Percentiles rank a stretch among this genome's conserved stretches.
phyloP scores from a whole-genome alignment of 1,139 yeast species.

The Pichia inconspicua region DNA sequence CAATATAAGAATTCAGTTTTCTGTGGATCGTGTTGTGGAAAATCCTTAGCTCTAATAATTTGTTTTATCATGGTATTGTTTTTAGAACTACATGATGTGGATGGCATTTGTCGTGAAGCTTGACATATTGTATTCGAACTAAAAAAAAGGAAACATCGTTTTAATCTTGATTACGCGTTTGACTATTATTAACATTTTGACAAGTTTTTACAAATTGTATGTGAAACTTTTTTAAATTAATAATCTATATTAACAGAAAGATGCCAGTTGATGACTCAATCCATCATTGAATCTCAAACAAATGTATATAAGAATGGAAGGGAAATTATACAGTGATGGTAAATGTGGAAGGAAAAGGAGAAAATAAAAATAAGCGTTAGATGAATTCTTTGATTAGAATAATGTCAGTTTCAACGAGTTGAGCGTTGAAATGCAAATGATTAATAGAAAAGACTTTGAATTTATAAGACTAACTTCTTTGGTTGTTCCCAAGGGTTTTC shows the following conservation, averaged over 20 bases:
- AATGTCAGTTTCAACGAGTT: slow-evolving; percentile 12
- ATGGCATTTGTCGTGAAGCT: background rate
- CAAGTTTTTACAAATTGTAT: too few species aligned
- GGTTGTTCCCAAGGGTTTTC: slow-evolving; percentile 98
- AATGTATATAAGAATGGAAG: slow-evolving; percentile 4
- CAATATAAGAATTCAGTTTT: background rate
- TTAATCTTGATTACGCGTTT: background rate
- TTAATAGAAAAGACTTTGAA: slow-evolving; percentile 7
- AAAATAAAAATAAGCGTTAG: background rate
- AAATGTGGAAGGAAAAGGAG: background rate
- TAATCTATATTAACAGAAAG: slow-evolving; percentile 16
- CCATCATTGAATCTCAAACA: slow-evolving; percentile 17
- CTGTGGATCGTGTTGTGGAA: background rate
- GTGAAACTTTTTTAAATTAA: background rate
- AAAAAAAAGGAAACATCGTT: too few species aligned
- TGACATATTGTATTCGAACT: too few species aligned
- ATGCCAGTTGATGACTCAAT: slow-evolving; percentile 22
- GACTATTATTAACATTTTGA: too few species aligned
- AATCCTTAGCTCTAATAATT: background rate
- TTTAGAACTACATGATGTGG: background rate
- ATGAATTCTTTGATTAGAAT: slow-evolving; percentile 9
- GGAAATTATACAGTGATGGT: slow-evolving; percentile 8
- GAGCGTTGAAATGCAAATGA: slow-evolving; percentile 11
- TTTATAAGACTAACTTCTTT: slow-evolving; percentile 69
- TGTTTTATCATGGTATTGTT: background rate